A percentile compares a stretch with the other conserved stretches of the same genome.
phyloP scores from a whole-genome alignment of 163 green algal species.

The Prototheca stagnorum region DNA sequence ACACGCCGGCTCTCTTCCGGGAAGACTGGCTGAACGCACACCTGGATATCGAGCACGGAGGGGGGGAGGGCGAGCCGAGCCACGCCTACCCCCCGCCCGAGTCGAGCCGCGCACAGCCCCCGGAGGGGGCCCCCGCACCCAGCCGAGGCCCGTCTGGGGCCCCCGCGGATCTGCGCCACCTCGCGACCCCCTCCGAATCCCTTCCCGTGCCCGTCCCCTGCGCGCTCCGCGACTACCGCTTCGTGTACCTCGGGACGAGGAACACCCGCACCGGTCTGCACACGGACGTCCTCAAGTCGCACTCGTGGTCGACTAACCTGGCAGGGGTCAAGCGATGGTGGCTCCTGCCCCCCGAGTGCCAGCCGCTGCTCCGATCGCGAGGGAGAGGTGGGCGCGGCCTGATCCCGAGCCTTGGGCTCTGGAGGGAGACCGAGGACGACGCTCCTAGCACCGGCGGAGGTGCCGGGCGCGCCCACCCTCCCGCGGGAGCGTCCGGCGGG shows the following conservation, averaged over 20 bases:
- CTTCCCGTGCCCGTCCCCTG: conserved; percentile 84
- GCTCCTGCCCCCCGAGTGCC: conserved; percentile 50
- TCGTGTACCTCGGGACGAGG: conserved; percentile 65
- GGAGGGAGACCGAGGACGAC: not conserved
- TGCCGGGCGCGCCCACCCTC: too few relatives aligned
- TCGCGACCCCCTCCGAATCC: conserved; percentile 69
- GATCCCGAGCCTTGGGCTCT: not conserved
- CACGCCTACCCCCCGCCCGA: not conserved
- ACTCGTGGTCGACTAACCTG: conserved; percentile 77
- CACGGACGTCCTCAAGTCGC: conserved; percentile 60
- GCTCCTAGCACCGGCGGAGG: not conserved
- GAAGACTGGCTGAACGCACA: too few relatives aligned
- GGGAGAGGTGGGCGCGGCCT: conserved; percentile 25
- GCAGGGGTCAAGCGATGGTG: conserved; percentile 64
- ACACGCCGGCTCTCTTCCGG: too few relatives aligned
- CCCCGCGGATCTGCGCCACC: conserved; percentile 52
- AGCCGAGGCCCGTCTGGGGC: too few relatives aligned
- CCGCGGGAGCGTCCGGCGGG: too few relatives aligned
- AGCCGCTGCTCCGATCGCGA: conserved; percentile 22
- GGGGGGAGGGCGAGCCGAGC: not conserved
- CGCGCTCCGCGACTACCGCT: conserved; percentile 59
- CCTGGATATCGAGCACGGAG: too few relatives aligned
- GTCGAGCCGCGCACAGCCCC: too few relatives aligned
- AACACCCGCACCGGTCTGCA: conserved; percentile 72
- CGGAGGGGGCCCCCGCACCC: too few relatives aligned